A percentile compares a stretch with the other conserved stretches of the same genome.
Conservation (phyloP, 2,329 filamentous ascomycete genomes). For the Xylaria sp. region DNA sequence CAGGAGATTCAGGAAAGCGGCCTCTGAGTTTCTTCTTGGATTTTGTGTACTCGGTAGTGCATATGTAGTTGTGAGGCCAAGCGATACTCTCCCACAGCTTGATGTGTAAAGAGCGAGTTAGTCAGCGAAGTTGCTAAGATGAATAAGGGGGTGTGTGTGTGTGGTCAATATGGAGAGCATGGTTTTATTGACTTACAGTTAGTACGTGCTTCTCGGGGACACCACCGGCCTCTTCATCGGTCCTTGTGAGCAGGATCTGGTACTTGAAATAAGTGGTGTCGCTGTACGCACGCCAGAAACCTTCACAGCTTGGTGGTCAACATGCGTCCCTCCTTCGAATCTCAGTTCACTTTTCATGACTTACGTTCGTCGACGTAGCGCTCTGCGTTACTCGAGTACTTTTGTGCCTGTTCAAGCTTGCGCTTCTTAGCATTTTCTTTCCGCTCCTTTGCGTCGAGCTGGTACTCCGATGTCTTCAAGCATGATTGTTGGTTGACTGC, state of each 20-base stretch:
- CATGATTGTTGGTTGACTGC: slow-evolving; percentile 35
- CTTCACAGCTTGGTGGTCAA: slow-evolving; percentile 7
- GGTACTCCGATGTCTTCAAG: slow-evolving; percentile 49
- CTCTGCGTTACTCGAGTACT: background rate
- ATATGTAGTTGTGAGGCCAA: slow-evolving; percentile 65
- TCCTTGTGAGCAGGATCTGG: slow-evolving; percentile 64
- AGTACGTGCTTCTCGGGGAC: slow-evolving; percentile 64
- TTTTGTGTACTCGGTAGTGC: slow-evolving; percentile 58
- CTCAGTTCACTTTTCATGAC: background rate
- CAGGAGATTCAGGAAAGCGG: slow-evolving; percentile 47
- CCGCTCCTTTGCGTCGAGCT: slow-evolving; percentile 40
- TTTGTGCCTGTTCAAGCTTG: slow-evolving; percentile 27
- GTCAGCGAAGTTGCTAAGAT: too few species aligned
- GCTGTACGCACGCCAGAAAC: slow-evolving; percentile 58
- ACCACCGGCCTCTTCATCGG: slow-evolving; percentile 50
- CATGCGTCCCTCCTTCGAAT: background rate
- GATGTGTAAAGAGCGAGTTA: background rate
- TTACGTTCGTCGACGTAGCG: slow-evolving; percentile 18
- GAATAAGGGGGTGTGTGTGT: background rate
- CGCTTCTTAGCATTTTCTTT: slow-evolving; percentile 40
- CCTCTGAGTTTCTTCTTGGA: slow-evolving; percentile 46
- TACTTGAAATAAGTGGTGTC: slow-evolving; percentile 69
- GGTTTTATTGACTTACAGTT: slow-evolving; percentile 53
- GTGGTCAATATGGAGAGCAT: background rate
- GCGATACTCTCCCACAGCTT: slow-evolving; percentile 72